phyloP scores from a whole-genome alignment of 176 grass and related monocot genomes.

The Bolboschoenus planiculmis region DNA sequence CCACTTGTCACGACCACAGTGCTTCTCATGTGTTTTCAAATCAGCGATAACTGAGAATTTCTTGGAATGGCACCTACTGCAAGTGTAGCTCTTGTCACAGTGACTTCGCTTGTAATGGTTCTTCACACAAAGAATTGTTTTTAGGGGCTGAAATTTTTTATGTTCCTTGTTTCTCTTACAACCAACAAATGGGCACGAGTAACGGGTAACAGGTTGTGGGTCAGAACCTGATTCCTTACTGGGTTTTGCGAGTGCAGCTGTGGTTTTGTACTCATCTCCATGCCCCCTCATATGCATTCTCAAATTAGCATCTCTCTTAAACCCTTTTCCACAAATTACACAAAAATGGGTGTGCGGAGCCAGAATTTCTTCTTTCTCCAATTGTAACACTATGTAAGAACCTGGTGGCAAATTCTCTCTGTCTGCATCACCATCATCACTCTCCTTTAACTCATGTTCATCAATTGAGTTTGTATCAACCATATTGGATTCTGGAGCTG shows the following conservation, averaged over 20 bases:
- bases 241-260: slow-evolving; percentile 78
- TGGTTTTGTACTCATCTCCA: slow-evolving; percentile 84
- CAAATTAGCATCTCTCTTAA: slow-evolving; percentile 90
- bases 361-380: slow-evolving; percentile 91
- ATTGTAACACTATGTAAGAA: slow-evolving; percentile 74
- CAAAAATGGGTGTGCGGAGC: slow-evolving; percentile 92
- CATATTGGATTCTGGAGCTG: slow-evolving; percentile 29
- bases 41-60: slow-evolving; percentile 81
- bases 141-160: slow-evolving; percentile 86
- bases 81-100: slow-evolving; percentile 92
- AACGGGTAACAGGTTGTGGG: slow-evolving; percentile 51
- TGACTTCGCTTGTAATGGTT: slow-evolving; percentile 96
- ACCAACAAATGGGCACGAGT: slow-evolving; percentile 81
- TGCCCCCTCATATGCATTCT: slow-evolving; percentile 98
- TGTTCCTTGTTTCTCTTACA: slow-evolving; percentile 94
- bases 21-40: slow-evolving; percentile 88
- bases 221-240: slow-evolving; percentile 43
- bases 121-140: slow-evolving; percentile 87
- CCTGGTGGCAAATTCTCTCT: slow-evolving; percentile 73
- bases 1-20: slow-evolving; percentile 84
- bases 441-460: slow-evolving; percentile 78
- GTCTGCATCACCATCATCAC: slow-evolving; percentile 67
- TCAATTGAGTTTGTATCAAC: slow-evolving; percentile 43
- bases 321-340: slow-evolving; percentile 86
- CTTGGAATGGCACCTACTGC: slow-evolving; percentile 77